phyloP scores from a whole-genome alignment of 495 filamentous ascomycete species.

The Hypoxylon lienhwacheense region DNA sequence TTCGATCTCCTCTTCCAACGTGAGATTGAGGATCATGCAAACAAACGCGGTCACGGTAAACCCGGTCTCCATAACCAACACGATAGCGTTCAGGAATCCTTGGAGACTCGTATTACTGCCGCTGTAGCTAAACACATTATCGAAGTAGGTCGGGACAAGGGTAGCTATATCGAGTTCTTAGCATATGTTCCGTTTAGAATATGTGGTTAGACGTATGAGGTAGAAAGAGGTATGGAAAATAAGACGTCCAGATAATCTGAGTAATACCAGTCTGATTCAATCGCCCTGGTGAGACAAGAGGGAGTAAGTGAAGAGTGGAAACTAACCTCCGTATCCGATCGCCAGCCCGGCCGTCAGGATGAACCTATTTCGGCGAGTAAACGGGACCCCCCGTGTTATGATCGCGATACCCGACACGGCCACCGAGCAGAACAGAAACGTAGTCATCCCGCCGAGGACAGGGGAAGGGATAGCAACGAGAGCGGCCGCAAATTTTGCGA shows the following conservation, averaged over 20 bases:
- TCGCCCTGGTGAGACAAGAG: no score
- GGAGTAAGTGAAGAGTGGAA: background rate
- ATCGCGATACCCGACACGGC: conserved; percentile 86
- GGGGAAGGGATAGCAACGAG: conserved; percentile 79
- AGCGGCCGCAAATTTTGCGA: conserved; percentile 89
- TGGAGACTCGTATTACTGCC: conserved; percentile 70
- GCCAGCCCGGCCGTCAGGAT: conserved; percentile 78
- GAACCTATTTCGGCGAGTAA: conserved; percentile 85
- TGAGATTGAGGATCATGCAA: conserved; percentile 70
- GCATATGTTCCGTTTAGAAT: conserved; percentile 9
- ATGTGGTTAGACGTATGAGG: background rate
- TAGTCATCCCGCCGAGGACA: conserved; percentile 91
- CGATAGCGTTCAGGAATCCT: conserved; percentile 83
- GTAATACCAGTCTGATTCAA: no score
- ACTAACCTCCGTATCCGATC: conserved; percentile 64
- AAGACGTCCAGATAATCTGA: no score
- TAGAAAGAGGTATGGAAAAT: background rate
- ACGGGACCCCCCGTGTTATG: conserved; percentile 69
- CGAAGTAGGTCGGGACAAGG: conserved; percentile 76
- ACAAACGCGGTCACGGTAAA: conserved; percentile 73
- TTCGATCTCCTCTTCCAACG: conserved; percentile 73
- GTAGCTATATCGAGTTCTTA: conserved; percentile 57
- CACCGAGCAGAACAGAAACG: conserved; percentile 84
- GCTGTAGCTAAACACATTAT: conserved; percentile 69
- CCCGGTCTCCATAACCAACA: conserved; percentile 78